Percentiles rank a stretch among this genome's conserved stretches.
phyloP scores from a whole-genome alignment of 257 asterid genomes.

The Hygrophila difformis region DNA sequence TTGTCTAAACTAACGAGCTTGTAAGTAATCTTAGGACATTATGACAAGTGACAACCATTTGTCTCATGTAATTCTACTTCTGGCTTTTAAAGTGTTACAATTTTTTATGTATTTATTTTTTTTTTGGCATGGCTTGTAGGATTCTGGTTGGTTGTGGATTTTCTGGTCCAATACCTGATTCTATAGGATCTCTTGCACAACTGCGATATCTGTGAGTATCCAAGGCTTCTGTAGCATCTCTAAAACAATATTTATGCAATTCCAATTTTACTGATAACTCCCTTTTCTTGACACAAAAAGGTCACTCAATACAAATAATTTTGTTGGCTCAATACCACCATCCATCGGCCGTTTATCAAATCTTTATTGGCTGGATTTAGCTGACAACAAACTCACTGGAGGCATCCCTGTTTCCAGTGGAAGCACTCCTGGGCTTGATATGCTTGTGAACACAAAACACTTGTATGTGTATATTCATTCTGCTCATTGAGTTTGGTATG shows the following conservation, averaged over 20 bases:
- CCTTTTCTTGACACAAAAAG: constrained; percentile 23
- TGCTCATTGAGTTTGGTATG: background rate
- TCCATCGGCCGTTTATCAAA: constrained; percentile 42
- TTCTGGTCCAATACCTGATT: constrained; percentile 54
- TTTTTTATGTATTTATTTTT: too few species aligned
- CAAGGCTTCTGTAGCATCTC: background rate
- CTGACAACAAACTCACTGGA: constrained; percentile 74
- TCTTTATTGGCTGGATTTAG: constrained; percentile 80
- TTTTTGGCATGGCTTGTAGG: constrained; percentile 33
- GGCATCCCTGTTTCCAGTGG: constrained; percentile 68
- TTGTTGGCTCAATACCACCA: constrained; percentile 67
- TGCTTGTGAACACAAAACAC: constrained; percentile 61
- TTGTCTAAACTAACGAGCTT: constrained; percentile 50
- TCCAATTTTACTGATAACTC: background rate
- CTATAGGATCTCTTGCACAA: constrained; percentile 58
- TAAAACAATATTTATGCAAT: background rate
- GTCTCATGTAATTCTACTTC: too few species aligned
- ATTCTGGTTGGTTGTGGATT: constrained; percentile 74
- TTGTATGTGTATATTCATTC: constrained; percentile 38
- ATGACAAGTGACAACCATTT: constrained; percentile 6
- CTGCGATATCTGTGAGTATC: constrained; percentile 60
- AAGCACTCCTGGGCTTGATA: constrained; percentile 74
- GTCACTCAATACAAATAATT: constrained; percentile 64
- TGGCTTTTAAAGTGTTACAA: too few species aligned
- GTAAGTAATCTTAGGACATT: constrained; percentile 40